Conservation (phyloP, 1,139 yeast genomes). For the Taphrina sp. region DNA sequence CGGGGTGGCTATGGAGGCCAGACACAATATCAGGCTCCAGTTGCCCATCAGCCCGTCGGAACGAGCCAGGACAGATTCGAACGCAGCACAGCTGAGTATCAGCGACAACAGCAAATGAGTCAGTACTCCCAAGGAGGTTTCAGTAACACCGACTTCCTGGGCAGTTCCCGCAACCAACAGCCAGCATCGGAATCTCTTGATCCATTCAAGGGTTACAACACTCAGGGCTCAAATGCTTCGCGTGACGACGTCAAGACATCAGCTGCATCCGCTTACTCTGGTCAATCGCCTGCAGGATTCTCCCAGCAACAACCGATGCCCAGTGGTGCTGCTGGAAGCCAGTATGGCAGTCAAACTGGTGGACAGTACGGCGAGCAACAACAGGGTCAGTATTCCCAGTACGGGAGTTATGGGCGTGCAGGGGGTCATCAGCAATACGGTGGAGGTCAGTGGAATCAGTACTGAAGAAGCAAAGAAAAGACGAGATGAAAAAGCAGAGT, state of each 20-base stretch:
- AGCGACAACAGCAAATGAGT: constrained; percentile 19
- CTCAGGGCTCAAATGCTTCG: constrained; percentile 6
- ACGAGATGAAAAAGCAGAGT: no score
- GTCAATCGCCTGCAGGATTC: constrained; percentile 8
- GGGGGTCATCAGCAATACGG: constrained; percentile 26
- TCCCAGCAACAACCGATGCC: constrained; percentile 3
- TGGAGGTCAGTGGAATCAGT: constrained; percentile 14
- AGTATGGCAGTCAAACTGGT: constrained; percentile 4
- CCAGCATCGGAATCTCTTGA: constrained; percentile 4
- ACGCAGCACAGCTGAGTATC: constrained; percentile 30
- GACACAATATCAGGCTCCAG: constrained; percentile 9
- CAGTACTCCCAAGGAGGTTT: constrained; percentile 14
- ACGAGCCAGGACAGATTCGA: constrained; percentile 31
- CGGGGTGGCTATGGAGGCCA: constrained; percentile 2
- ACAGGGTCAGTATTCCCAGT: constrained; percentile 30
- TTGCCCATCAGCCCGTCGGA: constrained; percentile 15
- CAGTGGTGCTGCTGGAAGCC: neutral
- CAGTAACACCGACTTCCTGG: constrained; percentile 19
- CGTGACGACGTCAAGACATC: constrained; percentile 18
- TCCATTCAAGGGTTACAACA: constrained; percentile 29
- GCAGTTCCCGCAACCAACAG: constrained; percentile 22
- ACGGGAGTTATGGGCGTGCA: constrained; percentile 20
- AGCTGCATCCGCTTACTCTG: neutral
- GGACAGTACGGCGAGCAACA: constrained; percentile 8
- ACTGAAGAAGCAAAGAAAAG: no score